These are phyloP conservation scores for Talaromyces sp. DNA, from an alignment of 2,329 filamentous ascomycete species.

Conservation along the genomic window DNA sequence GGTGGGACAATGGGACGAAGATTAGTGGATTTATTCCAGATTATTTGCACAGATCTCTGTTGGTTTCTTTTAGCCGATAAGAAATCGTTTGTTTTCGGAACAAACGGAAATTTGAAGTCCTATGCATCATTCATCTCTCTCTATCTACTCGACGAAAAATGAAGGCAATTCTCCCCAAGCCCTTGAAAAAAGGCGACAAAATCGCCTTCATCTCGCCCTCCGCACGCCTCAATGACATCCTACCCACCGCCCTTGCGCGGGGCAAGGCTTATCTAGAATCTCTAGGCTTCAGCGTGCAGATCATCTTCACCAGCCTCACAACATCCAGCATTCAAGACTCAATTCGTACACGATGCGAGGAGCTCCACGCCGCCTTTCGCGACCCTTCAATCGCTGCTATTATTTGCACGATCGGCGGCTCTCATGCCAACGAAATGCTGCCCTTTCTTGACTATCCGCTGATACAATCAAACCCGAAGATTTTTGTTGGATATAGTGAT, in stretches of 20 bases:
- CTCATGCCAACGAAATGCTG: slow-evolving; percentile 21
- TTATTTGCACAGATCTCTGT: too few relatives aligned
- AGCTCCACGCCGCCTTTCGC: neutral
- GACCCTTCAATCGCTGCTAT: slow-evolving; percentile 21
- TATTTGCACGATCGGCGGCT: slow-evolving; percentile 23
- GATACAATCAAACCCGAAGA: slow-evolving; percentile 24
- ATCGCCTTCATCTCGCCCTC: slow-evolving; percentile 29
- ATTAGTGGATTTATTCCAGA: too few relatives aligned
- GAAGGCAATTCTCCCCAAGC: slow-evolving; percentile 11
- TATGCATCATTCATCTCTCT: too few relatives aligned
- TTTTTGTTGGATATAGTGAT: slow-evolving; percentile 28
- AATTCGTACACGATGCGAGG: neutral
- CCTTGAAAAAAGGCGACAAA: slow-evolving; percentile 19
- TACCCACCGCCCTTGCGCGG: slow-evolving; percentile 16
- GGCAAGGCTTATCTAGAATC: neutral
- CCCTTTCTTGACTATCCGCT: slow-evolving; percentile 23
- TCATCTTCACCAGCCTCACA: neutral
- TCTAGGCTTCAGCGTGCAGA: neutral
- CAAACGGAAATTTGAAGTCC: too few relatives aligned
- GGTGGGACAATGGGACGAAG: too few relatives aligned
- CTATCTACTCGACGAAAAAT: too few relatives aligned
- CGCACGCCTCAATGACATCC: slow-evolving; percentile 19
- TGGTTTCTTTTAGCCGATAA: too few relatives aligned
- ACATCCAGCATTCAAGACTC: neutral
- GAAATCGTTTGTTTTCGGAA: too few relatives aligned